Evolutionary conservation across 306 rosid genomes (phyloP).

Genomic region (Coriaria nepalensis): DNA sequence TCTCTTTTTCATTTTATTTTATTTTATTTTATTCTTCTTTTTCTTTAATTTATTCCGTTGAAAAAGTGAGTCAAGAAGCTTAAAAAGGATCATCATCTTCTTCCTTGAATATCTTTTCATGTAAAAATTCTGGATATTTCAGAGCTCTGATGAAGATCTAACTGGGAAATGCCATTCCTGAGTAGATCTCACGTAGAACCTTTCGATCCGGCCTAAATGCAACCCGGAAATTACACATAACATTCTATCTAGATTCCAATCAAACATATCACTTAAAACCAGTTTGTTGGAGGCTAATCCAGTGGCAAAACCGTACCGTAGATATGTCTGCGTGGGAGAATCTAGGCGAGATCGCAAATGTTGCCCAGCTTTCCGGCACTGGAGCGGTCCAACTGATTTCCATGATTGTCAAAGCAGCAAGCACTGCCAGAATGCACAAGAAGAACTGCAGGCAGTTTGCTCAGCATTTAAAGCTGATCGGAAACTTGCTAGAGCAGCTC

Average conservation of each 20-base stretch:
- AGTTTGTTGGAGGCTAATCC: conserved; percentile 16
- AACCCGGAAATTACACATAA: not conserved
- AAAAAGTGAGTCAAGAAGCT: conserved; percentile 37
- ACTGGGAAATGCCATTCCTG: conserved; percentile 14
- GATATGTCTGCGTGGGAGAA: conserved; percentile 60
- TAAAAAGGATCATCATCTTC: conserved; percentile 7
- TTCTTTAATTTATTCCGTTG: conserved; percentile 10
- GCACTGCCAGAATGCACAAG: conserved; percentile 89
- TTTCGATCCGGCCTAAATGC: conserved; percentile 29
- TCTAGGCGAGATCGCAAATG: conserved; percentile 71
- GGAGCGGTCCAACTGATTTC: conserved; percentile 75
- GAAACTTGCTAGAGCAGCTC: conserved; percentile 86
- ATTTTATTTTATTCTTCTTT: not conserved
- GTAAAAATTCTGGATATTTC: conserved; percentile 6
- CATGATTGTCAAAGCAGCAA: conserved; percentile 79
- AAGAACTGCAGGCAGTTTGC: conserved; percentile 91
- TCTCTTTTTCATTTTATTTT: not conserved
- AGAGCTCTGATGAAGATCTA: conserved; percentile 36
- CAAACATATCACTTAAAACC: conserved; percentile 2
- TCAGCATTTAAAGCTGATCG: conserved; percentile 78
- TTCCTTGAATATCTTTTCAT: not conserved
- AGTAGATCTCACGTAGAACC: conserved; percentile 12
- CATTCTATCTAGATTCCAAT: too few species aligned
- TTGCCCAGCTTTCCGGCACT: conserved; percentile 75
- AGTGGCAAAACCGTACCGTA: conserved; percentile 31